Evolutionary conservation across 2,329 filamentous ascomycete genomes (phyloP).

Genomic region (Aspergillus oerlinghausenensis): DNA sequence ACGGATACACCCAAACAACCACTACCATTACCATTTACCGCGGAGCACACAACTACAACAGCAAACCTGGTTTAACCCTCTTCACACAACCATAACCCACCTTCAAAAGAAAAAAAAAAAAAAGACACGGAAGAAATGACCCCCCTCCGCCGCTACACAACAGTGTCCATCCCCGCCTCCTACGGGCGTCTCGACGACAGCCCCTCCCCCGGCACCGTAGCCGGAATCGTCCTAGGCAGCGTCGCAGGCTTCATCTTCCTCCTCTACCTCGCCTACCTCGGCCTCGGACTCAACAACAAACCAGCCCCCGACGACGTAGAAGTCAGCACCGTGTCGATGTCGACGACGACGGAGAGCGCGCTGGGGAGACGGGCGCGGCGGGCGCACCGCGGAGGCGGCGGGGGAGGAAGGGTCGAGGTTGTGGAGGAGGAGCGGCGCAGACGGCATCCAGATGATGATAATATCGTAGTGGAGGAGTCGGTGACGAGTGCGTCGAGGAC

Average conservation of each 20-base stretch:
- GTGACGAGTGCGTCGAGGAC: conserved; percentile 19
- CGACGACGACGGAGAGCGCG: conserved; percentile 13
- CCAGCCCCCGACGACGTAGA: conserved; percentile 8
- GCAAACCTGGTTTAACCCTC: neutral
- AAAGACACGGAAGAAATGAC: neutral
- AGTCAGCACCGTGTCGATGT: conserved; percentile 23
- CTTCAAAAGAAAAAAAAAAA: no score
- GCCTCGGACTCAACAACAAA: conserved; percentile 38
- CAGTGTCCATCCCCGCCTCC: conserved; percentile 55
- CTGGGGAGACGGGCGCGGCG: conserved; percentile 9
- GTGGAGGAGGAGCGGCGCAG: conserved; percentile 30
- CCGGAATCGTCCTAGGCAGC: conserved; percentile 52
- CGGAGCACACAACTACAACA: neutral
- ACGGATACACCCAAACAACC: neutral
- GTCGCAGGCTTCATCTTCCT: conserved; percentile 51
- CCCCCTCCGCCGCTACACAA: conserved; percentile 22
- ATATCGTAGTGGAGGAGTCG: conserved; percentile 32
- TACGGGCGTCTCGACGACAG: conserved; percentile 53
- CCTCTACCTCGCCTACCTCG: conserved; percentile 49
- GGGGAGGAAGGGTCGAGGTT: conserved; percentile 19
- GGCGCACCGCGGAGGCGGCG: neutral
- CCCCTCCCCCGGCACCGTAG: conserved; percentile 54
- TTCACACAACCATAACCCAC: neutral
- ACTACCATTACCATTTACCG: neutral
- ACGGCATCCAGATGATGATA: conserved; percentile 12